Evolutionary conservation across 2,329 filamentous ascomycete genomes (phyloP).

Genomic region (Neurospora sp.): DNA sequence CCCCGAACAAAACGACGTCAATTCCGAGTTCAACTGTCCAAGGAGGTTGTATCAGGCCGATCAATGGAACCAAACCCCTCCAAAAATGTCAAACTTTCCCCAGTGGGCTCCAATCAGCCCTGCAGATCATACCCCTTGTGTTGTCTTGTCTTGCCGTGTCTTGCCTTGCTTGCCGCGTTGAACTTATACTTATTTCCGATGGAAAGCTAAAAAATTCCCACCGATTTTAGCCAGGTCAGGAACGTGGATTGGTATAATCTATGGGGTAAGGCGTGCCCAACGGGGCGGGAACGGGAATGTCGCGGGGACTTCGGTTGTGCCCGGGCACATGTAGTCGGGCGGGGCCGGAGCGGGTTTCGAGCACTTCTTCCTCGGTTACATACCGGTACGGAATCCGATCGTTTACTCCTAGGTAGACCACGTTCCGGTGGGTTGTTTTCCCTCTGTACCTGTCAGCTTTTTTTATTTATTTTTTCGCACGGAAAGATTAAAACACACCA

Average conservation of each 20-base stretch:
- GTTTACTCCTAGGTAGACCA: background rate
- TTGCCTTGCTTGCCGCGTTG: background rate
- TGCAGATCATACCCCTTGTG: background rate
- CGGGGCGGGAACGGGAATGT: background rate
- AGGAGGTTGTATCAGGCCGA: background rate
- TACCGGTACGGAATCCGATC: background rate
- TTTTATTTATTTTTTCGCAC: background rate
- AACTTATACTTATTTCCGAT: background rate
- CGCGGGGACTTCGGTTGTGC: background rate
- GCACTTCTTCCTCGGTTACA: background rate
- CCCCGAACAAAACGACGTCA: background rate
- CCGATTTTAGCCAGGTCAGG: background rate
- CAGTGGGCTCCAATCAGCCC: background rate
- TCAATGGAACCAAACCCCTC: background rate
- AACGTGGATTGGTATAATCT: background rate
- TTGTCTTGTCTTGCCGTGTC: background rate
- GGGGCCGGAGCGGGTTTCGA: background rate
- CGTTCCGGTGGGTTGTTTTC: background rate
- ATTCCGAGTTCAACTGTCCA: background rate
- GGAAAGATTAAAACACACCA: background rate
- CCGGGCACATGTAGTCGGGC: background rate
- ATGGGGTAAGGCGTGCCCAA: background rate
- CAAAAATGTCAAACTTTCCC: background rate
- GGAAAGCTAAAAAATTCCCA: background rate
- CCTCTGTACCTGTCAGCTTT: background rate